These are phyloP conservation scores for Thermochaetoides dissita DNA, from an alignment of 2,329 filamentous ascomycete genomes.

Conservation along the genomic window DNA sequence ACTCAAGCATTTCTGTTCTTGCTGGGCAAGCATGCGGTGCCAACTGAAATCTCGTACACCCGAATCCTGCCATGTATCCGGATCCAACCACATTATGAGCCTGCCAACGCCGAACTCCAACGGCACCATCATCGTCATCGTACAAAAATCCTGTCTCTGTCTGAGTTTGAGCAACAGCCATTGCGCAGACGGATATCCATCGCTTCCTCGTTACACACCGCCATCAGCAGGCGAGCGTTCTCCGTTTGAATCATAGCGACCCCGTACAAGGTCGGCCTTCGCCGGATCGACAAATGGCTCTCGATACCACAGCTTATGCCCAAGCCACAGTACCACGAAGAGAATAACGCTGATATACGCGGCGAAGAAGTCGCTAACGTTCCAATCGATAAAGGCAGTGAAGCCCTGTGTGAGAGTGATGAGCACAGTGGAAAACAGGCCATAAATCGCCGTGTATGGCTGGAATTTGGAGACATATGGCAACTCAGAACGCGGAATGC, in stretches of 20 bases:
- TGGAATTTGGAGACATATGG: constrained; percentile 49
- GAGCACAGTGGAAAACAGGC: constrained; percentile 49
- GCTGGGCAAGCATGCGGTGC: too few species aligned
- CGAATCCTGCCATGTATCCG: too few species aligned
- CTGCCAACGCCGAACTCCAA: too few species aligned
- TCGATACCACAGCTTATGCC: constrained; percentile 42
- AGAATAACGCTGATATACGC: constrained; percentile 52
- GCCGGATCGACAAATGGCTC: constrained; percentile 15
- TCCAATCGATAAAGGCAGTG: constrained; percentile 52
- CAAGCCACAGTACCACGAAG: constrained; percentile 44
- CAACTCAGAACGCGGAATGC: constrained; percentile 41
- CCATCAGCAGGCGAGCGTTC: constrained; percentile 6
- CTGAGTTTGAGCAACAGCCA: too few species aligned
- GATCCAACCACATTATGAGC: too few species aligned
- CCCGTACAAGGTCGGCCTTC: constrained; percentile 14
- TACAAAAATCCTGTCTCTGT: background rate
- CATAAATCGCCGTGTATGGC: constrained; percentile 52
- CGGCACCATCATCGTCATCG: too few species aligned
- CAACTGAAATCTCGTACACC: too few species aligned
- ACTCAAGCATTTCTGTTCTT: too few species aligned
- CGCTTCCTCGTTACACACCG: background rate
- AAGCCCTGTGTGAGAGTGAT: constrained; percentile 58
- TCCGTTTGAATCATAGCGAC: constrained; percentile 9
- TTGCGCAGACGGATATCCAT: too few species aligned
- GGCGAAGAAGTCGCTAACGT: constrained; percentile 46